These are phyloP conservation scores for Cordyceps pruinosa DNA, from an alignment of 2,329 filamentous ascomycete species.

Conservation along the genomic window DNA sequence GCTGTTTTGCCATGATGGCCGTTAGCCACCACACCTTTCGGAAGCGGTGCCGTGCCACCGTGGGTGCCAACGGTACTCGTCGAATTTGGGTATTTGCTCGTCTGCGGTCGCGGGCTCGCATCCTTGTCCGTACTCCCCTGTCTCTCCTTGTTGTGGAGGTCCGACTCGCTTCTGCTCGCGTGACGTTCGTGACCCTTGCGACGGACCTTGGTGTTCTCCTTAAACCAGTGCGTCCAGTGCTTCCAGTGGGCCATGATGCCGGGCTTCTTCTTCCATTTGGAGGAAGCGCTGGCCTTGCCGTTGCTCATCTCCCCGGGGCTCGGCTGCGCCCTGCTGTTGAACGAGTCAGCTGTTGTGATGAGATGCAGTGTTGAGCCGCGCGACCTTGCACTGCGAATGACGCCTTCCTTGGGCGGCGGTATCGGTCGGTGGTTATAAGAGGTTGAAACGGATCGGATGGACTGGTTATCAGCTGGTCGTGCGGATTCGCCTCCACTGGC, in stretches of 20 bases:
- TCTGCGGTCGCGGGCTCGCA: slow-evolving; percentile 51
- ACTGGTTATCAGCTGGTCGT: slow-evolving; percentile 73
- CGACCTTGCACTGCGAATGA: slow-evolving; percentile 60
- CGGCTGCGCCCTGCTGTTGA: slow-evolving; percentile 27
- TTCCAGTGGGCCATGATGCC: slow-evolving; percentile 56
- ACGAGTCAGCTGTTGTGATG: slow-evolving; percentile 57
- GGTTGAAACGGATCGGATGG: slow-evolving; percentile 67
- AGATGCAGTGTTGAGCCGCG: slow-evolving; percentile 82
- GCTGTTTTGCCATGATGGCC: slow-evolving; percentile 33
- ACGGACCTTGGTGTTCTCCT: slow-evolving; percentile 51
- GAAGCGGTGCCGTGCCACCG: slow-evolving; percentile 38
- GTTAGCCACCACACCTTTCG: slow-evolving; percentile 45
- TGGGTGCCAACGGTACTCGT: slow-evolving; percentile 25
- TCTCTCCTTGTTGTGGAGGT: slow-evolving; percentile 45
- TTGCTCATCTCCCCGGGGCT: slow-evolving; percentile 21
- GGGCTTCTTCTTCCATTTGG: slow-evolving; percentile 49
- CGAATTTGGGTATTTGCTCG: slow-evolving; percentile 47
- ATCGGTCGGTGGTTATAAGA: slow-evolving; percentile 68
- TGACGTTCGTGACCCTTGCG: slow-evolving; percentile 42
- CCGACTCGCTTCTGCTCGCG: slow-evolving; percentile 52
- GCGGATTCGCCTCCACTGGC: slow-evolving; percentile 36
- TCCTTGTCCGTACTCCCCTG: slow-evolving; percentile 40
- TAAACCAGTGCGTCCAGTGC: slow-evolving; percentile 57
- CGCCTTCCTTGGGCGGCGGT: slow-evolving; percentile 79
- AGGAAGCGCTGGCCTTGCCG: slow-evolving; percentile 20